Percentiles rank a stretch among this genome's conserved stretches.
phyloP scores from a whole-genome alignment of 495 filamentous ascomycete genomes.

The Talaromyces trachyspermus region DNA sequence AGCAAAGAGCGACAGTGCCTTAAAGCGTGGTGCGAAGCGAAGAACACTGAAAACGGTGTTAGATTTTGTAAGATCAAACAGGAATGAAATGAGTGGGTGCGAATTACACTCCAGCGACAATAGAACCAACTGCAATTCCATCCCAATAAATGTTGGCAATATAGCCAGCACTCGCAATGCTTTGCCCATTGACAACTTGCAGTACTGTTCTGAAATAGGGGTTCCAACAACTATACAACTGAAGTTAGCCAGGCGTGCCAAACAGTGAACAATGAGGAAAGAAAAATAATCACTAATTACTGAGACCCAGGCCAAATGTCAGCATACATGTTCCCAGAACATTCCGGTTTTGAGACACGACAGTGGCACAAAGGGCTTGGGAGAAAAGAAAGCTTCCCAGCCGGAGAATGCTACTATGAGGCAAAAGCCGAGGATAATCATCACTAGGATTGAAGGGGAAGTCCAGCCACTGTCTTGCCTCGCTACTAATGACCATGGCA shows the following conservation, averaged over 20 bases:
- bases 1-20: conserved; percentile 26
- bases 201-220: conserved; percentile 63
- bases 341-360: conserved; percentile 51
- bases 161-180: conserved; percentile 45
- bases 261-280: conserved; percentile 46
- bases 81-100: too few relatives aligned
- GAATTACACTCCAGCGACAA: neutral
- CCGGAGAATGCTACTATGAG: conserved; percentile 45
- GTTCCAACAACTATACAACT: too few relatives aligned
- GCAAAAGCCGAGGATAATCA: conserved; percentile 47
- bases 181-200: conserved; percentile 59
- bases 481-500: conserved; percentile 46
- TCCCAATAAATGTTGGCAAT: conserved; percentile 45
- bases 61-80: too few relatives aligned
- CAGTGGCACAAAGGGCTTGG: conserved; percentile 46
- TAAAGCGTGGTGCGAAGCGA: too few relatives aligned
- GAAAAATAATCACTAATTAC: too few relatives aligned
- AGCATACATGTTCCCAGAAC: conserved; percentile 54
- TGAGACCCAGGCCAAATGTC: too few relatives aligned
- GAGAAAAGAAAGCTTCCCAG: conserved; percentile 46
- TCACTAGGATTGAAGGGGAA: conserved; percentile 15
- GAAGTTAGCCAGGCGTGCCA: too few relatives aligned
- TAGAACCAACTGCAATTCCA: conserved; percentile 29
- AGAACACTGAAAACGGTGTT: too few relatives aligned
- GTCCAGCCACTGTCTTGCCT: conserved; percentile 35